Conservation (phyloP, 805 yeast species). For the Candida berthetii region DNA sequence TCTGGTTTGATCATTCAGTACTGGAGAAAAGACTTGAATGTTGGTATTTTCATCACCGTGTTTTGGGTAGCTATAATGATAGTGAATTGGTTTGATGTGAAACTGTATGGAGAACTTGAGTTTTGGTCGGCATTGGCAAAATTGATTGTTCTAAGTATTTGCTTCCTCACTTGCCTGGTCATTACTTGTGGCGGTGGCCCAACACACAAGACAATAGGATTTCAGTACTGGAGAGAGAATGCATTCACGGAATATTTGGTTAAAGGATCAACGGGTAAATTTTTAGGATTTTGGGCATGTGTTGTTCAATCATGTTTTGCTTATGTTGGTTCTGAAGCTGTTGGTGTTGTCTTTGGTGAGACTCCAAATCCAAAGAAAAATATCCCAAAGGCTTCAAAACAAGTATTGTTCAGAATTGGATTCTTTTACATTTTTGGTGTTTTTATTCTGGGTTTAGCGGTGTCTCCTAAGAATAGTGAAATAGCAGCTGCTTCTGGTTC, state of each 20-base stretch:
- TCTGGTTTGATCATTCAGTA: slow-evolving; percentile 47
- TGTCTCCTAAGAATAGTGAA: slow-evolving; percentile 40
- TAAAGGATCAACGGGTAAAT: slow-evolving; percentile 35
- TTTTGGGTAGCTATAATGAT: slow-evolving; percentile 37
- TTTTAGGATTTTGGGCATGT: slow-evolving; percentile 47
- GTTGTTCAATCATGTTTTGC: slow-evolving; percentile 47
- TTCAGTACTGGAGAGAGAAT: slow-evolving; percentile 36
- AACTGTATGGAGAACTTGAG: slow-evolving; percentile 10
- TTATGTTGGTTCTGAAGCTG: slow-evolving; percentile 43
- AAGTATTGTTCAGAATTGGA: slow-evolving; percentile 49
- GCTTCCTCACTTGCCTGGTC: slow-evolving; percentile 27
- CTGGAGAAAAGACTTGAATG: slow-evolving; percentile 39
- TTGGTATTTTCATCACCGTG: slow-evolving; percentile 46
- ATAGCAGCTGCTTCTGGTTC: slow-evolving; percentile 30
- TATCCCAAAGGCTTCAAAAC: slow-evolving; percentile 45
- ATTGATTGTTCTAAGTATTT: slow-evolving; percentile 35
- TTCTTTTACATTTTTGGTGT: slow-evolving; percentile 46
- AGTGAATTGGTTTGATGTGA: slow-evolving; percentile 24
- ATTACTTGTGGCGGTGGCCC: slow-evolving; percentile 38
- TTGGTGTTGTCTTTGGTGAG: slow-evolving; percentile 44
- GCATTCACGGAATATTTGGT: slow-evolving; percentile 23
- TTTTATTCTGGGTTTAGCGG: slow-evolving; percentile 51
- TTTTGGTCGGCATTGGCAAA: slow-evolving; percentile 16
- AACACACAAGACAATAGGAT: slow-evolving; percentile 21
- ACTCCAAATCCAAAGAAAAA: slow-evolving; percentile 39